phyloP scores from a whole-genome alignment of 495 filamentous ascomycete species.

The Rusavskia elegans region DNA sequence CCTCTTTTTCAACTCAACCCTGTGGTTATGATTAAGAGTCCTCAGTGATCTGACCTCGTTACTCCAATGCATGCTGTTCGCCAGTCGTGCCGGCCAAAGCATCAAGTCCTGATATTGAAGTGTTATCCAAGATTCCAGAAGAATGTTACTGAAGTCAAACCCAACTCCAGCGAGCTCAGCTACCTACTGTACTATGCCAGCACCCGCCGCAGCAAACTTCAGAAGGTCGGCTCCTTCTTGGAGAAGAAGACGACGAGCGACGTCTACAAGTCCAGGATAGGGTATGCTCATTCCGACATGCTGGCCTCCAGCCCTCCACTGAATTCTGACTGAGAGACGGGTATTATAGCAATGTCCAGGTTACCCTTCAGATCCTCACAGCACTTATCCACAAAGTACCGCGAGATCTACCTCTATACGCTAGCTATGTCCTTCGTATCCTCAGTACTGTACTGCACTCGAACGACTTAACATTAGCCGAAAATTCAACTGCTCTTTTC shows the following conservation, averaged over 20 bases:
- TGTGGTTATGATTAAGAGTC: too few relatives aligned
- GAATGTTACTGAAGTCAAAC: constrained; percentile 74
- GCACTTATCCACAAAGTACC: constrained; percentile 84
- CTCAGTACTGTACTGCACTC: constrained; percentile 63
- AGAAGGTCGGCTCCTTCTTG: constrained; percentile 81
- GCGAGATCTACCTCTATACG: constrained; percentile 77
- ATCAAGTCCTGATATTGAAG: constrained; percentile 82
- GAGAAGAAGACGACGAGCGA: constrained; percentile 81
- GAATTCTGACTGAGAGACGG: neutral
- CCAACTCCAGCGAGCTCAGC: constrained; percentile 85
- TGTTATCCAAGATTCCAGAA: constrained; percentile 87
- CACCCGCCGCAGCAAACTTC: constrained; percentile 80
- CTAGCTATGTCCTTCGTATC: constrained; percentile 61
- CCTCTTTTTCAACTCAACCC: too few relatives aligned
- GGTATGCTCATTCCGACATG: constrained; percentile 34
- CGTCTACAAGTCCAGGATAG: constrained; percentile 64
- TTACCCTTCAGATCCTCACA: constrained; percentile 74
- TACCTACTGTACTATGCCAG: constrained; percentile 92
- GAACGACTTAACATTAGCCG: constrained; percentile 72
- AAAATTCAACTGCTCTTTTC: constrained; percentile 71
- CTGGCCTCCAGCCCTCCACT: neutral
- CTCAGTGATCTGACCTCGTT: neutral
- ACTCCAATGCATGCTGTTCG: constrained; percentile 41
- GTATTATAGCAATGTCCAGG: constrained; percentile 62
- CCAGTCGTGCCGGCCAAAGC: constrained; percentile 64